Percentiles rank a stretch among this genome's conserved stretches.
Evolutionary conservation across 2,329 filamentous ascomycete genomes (phyloP).

Genomic region (Ophiocordyceps sinensis): DNA sequence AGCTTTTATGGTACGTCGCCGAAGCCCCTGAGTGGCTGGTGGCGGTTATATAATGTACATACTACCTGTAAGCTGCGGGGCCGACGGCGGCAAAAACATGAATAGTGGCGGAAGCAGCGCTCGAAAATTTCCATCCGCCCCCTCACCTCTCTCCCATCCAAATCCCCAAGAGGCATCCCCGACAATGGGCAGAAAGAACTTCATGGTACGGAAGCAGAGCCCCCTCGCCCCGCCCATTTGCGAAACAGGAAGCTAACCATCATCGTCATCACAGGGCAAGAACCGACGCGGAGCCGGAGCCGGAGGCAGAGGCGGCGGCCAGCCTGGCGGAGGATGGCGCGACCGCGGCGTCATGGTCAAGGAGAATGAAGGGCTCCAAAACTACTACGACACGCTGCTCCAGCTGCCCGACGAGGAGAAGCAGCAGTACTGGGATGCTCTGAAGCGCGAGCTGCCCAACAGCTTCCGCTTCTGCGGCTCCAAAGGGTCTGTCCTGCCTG

Average conservation of each 20-base stretch:
- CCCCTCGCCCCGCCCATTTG: background rate
- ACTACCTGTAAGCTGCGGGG: too few species aligned
- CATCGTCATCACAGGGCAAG: slow-evolving; percentile 15
- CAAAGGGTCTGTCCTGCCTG: slow-evolving; percentile 48
- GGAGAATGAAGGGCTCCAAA: slow-evolving; percentile 71
- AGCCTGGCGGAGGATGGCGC: slow-evolving; percentile 14
- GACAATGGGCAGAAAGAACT: slow-evolving; percentile 13
- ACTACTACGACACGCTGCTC: slow-evolving; percentile 69
- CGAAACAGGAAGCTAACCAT: slow-evolving; percentile 5
- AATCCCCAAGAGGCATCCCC: background rate
- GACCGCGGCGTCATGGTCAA: slow-evolving; percentile 42
- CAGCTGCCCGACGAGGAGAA: slow-evolving; percentile 67
- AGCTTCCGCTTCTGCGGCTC: slow-evolving; percentile 96
- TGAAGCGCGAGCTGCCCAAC: slow-evolving; percentile 80
- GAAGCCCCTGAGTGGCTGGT: too few species aligned
- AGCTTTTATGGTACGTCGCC: too few species aligned
- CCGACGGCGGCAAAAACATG: too few species aligned
- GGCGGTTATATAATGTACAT: too few species aligned
- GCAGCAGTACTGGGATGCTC: slow-evolving; percentile 67
- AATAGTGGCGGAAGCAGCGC: background rate
- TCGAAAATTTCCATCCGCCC: background rate
- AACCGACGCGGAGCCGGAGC: slow-evolving; percentile 21
- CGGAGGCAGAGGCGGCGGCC: slow-evolving; percentile 12
- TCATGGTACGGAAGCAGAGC: slow-evolving; percentile 13
- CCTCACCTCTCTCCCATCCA: background rate